Evolutionary conservation across 2,329 filamentous ascomycete genomes (phyloP).

Genomic region (Fusarium graminum): DNA sequence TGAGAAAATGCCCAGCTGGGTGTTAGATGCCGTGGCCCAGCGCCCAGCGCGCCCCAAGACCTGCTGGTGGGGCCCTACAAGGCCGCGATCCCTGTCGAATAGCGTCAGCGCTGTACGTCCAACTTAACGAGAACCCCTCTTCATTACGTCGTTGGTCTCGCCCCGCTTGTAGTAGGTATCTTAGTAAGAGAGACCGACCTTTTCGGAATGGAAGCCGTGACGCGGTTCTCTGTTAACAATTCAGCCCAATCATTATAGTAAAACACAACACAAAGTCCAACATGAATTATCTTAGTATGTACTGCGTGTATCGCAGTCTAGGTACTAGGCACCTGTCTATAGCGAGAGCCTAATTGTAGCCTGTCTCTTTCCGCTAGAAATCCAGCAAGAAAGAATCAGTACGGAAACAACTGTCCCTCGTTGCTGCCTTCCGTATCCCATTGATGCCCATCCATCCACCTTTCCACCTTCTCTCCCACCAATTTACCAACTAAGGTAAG

Average conservation of each 20-base stretch:
- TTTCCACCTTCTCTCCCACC: neutral
- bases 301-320: too few species aligned
- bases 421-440: slow-evolving; percentile 40
- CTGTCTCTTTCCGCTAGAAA: neutral
- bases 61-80: slow-evolving; percentile 27
- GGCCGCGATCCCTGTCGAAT: slow-evolving; percentile 35
- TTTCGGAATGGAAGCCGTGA: slow-evolving; percentile 1
- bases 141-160: slow-evolving; percentile 47
- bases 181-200: neutral
- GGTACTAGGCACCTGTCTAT: too few species aligned
- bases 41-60: slow-evolving; percentile 24
- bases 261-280: slow-evolving; percentile 1
- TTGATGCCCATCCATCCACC: slow-evolving; percentile 44
- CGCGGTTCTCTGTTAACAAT: slow-evolving; percentile 1
- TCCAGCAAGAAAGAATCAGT: slow-evolving; percentile 12
- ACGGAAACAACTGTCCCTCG: slow-evolving; percentile 30
- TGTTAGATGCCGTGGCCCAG: slow-evolving; percentile 20
- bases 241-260: slow-evolving; percentile 11
- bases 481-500: slow-evolving; percentile 9
- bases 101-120: slow-evolving; percentile 44
- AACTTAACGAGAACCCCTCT: slow-evolving; percentile 39
- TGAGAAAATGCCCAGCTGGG: slow-evolving; percentile 31
- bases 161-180: slow-evolving; percentile 32
- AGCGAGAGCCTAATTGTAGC: slow-evolving; percentile 2
- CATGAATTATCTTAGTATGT: too few species aligned